These are phyloP conservation scores for Acacia concinna DNA, from an alignment of 331 rosid genomes.

Conservation along the genomic window DNA sequence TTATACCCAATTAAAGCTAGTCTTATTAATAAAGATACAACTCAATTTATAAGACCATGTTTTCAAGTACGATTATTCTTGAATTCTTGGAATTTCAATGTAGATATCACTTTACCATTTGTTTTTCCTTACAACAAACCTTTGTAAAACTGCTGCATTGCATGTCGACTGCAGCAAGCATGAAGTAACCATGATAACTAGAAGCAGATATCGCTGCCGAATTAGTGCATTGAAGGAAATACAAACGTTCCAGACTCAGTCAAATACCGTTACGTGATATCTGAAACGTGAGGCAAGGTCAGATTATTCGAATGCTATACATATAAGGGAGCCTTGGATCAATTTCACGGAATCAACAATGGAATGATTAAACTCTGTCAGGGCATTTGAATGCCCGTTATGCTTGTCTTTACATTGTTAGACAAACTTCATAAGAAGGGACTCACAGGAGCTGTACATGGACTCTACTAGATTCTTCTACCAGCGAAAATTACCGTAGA, in stretches of 20 bases:
- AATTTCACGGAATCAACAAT: slow-evolving; percentile 39
- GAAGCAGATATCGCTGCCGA: not conserved
- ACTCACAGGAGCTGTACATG: slow-evolving; percentile 48
- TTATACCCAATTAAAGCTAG: not conserved
- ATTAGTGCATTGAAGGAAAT: not conserved
- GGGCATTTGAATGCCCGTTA: slow-evolving; percentile 34
- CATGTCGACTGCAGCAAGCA: not conserved
- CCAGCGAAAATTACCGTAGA: slow-evolving; percentile 31
- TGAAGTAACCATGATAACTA: not conserved
- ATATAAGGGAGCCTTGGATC: slow-evolving; percentile 21
- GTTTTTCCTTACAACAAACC: not conserved
- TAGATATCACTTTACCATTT: not conserved
- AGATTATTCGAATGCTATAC: slow-evolving; percentile 37
- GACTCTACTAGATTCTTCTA: slow-evolving; percentile 44
- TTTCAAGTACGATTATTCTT: not conserved
- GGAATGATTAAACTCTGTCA: slow-evolving; percentile 29
- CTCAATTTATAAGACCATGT: not conserved
- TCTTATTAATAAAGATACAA: no score
- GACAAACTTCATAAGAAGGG: slow-evolving; percentile 41
- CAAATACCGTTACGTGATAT: slow-evolving; percentile 3
- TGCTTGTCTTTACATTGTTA: slow-evolving; percentile 28
- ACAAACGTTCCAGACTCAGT: not conserved
- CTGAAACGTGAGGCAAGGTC: not conserved
- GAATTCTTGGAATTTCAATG: not conserved
- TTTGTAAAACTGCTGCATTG: not conserved